Evolutionary conservation across 768 basidiomycete species (phyloP), one percentile per base, ranked within the genome.

Genomic region (Pholiota conissans): DNA sequence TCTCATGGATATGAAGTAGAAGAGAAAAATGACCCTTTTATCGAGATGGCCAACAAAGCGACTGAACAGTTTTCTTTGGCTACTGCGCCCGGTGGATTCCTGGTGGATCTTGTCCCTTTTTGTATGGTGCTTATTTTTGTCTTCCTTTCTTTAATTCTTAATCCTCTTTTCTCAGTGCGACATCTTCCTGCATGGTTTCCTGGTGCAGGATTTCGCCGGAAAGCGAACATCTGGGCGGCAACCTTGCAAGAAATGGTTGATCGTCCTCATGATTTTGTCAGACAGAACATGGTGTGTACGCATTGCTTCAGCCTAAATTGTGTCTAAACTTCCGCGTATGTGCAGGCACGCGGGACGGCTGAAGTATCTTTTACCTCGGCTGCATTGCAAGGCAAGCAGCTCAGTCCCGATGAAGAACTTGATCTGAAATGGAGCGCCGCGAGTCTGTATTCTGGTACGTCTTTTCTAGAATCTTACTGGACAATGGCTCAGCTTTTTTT

Each of bases 401-500:
- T 84, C 28, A 79, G 71, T 47, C 68, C 71, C 3, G 82, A 86
- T 57, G 84, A 87, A 57, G 85, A 88, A 57, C 71, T 78, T 50
- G 79, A 84, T 59, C 74, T 90, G 57, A 89, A 86, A 67, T 87
- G 87, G 84, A 82, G 85, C 35, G 76, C 82, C 29, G 79, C 79
- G n/a, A 81, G 83, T 40, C 67, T 84, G 14, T 83, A 84, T 67
- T 77, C 79, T 49, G 82, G 81, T 81, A 59, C 40, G 73, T 66
- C 27, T 22, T 13, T 24, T 26, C 29, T 24, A 28, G 7, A 32
- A 32, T 37, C 37, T 52, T 30, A 27, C 27, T 32, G 27, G 20
- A 34, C 29, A 30, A 42, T 16, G 27, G 34, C 29, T 47, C 39
- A 27, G n/a, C 18, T 18, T 16, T 52, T 24, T 20, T 45, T 52